Evolutionary conservation across 345 rosid genomes (phyloP).

Genomic region (Salix udensis): DNA sequence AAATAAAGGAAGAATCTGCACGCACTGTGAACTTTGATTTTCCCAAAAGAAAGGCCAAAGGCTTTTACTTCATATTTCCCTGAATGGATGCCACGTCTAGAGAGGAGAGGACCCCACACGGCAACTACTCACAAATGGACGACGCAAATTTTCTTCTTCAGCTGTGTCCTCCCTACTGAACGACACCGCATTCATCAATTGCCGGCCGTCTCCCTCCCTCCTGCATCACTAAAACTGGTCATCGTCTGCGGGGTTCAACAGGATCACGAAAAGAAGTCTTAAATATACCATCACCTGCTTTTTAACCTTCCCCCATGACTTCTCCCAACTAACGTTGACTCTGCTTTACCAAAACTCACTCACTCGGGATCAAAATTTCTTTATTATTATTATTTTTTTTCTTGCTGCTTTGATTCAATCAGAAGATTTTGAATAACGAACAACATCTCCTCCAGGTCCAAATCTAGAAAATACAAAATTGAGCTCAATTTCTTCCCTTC

Average conservation of each 20-base stretch:
- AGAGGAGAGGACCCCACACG: neutral
- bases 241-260: neutral
- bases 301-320: neutral
- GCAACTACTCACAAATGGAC: neutral
- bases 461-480: neutral
- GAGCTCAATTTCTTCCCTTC: neutral
- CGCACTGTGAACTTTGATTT: neutral
- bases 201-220: neutral
- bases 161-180: neutral
- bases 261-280: neutral
- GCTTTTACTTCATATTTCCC: neutral
- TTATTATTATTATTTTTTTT: neutral
- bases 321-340: neutral
- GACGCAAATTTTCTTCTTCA: neutral
- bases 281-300: neutral
- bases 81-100: conserved; percentile 12
- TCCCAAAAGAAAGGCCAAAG: neutral
- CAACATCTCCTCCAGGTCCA: neutral
- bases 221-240: neutral
- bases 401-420: neutral
- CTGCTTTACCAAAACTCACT: neutral
- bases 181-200: neutral
- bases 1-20: too few species aligned
- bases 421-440: neutral
- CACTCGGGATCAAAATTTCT: neutral